Evolutionary conservation across 2,329 filamentous ascomycete species (phyloP).

Genomic region (Colletotrichum theobromicola): DNA sequence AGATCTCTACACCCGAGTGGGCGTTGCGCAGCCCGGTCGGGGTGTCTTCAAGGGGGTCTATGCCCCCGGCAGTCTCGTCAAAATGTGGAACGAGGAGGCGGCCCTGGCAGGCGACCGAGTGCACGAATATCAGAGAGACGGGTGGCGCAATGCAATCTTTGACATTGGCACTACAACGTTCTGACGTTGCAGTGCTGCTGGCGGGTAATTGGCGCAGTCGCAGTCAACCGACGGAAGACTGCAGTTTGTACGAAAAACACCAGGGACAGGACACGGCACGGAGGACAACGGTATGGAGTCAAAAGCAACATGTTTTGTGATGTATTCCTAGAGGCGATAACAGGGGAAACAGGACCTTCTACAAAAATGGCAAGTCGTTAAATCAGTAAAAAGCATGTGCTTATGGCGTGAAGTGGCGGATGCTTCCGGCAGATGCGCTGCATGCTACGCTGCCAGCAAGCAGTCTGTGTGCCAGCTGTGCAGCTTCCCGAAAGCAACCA

Average conservation of each 20-base stretch:
- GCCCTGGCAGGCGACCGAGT: conserved; percentile 72
- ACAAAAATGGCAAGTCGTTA: conserved; percentile 6
- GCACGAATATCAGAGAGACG: conserved; percentile 72
- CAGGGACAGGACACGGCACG: not conserved
- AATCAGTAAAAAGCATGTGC: not conserved
- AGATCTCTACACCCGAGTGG: conserved; percentile 76
- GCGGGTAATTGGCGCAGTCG: not conserved
- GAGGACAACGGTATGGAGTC: not conserved
- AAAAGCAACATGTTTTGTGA: not conserved
- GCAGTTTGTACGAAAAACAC: not conserved
- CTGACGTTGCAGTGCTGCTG: not conserved
- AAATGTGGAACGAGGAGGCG: conserved; percentile 87
- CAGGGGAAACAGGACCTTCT: conserved; percentile 8
- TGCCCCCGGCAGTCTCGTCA: conserved; percentile 86
- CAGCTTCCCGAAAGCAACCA: not conserved
- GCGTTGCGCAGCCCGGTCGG: conserved; percentile 60
- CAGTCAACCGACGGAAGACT: not conserved
- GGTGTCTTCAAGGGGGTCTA: conserved; percentile 83
- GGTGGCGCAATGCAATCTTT: conserved; percentile 90
- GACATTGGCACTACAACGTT: conserved; percentile 46
- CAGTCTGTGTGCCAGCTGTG: not conserved
- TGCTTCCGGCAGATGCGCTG: not conserved
- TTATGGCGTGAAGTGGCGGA: not conserved
- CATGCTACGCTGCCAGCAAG: not conserved
- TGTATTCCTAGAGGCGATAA: not conserved